Evolutionary conservation across 225 moss, liverwort and hornwort species (phyloP), one percentile per base, ranked within the genome.

Genomic region (Sphagnum contortum): DNA sequence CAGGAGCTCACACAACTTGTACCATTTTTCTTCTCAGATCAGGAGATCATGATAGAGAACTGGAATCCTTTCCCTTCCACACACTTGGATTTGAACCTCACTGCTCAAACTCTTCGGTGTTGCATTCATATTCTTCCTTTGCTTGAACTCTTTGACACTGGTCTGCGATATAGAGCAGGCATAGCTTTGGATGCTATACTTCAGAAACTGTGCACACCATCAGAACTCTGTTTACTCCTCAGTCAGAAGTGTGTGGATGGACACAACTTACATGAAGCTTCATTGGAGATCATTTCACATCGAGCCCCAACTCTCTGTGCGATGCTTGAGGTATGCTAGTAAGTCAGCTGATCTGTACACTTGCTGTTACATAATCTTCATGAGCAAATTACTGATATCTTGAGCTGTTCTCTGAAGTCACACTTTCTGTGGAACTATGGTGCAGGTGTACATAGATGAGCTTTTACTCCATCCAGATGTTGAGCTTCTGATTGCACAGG

Each of bases 391-490:
- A 29, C 29, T 29, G 29, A 29, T 29, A 29, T 29, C 29, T 29
- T 29, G 29, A 29, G 29, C 29, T 29, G 29, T 29, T 29, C 29
- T 29, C 29, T 29, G 29, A 29, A 29, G 29, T 29, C 29, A 29
- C 29, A 29, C 29, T 29, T 29, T 29, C 29, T 29, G 29, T 29
- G 29, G 29, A 29, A 29, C 29, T 29, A 29, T 29, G 29, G 48
- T 72, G 53, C 75, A 94, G 94, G 91, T 94, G 50, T 94, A 80
- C 63, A 64, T 89, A 45, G 94, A 94, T 62, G 94, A 94, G 71
- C 63, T 91, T 4, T 73, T 84, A 57, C 75, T 80, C 14, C 78
- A 54, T 57, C 80, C 89, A 48, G 78, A 91, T 68, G 69, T 80
- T 12, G 75, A 80, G 6, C 77, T 94, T 55, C 73, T 89, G n/a